Evolutionary conservation across 352 stramenopile genomes (phyloP).

Genomic region (Pythium rhizo-oryzae): DNA sequence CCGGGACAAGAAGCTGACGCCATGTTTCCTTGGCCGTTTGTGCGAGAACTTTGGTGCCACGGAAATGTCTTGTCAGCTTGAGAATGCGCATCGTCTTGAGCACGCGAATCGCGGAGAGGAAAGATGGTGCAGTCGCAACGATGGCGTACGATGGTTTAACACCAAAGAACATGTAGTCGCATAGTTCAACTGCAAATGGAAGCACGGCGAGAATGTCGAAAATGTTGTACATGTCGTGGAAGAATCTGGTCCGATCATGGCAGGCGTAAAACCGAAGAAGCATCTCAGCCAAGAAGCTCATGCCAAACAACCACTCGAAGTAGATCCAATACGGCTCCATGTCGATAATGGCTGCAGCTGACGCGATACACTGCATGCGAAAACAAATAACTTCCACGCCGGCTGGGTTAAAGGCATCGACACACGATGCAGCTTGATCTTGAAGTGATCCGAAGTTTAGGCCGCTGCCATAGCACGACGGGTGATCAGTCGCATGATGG

Average conservation of each 20-base stretch:
- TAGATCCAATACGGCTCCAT: conserved; percentile 82
- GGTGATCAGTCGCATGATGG: conserved; percentile 2
- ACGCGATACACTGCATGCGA: conserved; percentile 46
- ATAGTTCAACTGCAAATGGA: conserved; percentile 62
- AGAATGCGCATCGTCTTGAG: conserved; percentile 79
- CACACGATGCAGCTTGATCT: conserved; percentile 31
- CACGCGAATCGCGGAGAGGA: conserved; percentile 66
- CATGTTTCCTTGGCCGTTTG: conserved; percentile 59
- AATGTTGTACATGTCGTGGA: conserved; percentile 61
- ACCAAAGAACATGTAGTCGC: conserved; percentile 33
- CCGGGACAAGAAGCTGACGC: conserved; percentile 65
- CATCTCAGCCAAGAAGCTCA: conserved; percentile 61
- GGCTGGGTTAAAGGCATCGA: conserved; percentile 33
- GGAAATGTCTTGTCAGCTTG: conserved; percentile 73
- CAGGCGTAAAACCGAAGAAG: conserved; percentile 57
- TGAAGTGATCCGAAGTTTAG: conserved; percentile 59
- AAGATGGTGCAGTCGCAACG: conserved; percentile 61
- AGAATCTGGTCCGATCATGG: conserved; percentile 39
- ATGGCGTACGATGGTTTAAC: conserved; percentile 58
- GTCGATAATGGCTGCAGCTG: conserved; percentile 39
- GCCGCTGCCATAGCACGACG: conserved; percentile 49
- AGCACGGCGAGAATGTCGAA: conserved; percentile 69
- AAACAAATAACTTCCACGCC: conserved; percentile 51
- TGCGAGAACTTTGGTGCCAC: conserved; percentile 62
- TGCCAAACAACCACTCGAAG: conserved; percentile 68